Conservation (phyloP, 2,329 filamentous ascomycete genomes). For the Sporothrix inflata region DNA sequence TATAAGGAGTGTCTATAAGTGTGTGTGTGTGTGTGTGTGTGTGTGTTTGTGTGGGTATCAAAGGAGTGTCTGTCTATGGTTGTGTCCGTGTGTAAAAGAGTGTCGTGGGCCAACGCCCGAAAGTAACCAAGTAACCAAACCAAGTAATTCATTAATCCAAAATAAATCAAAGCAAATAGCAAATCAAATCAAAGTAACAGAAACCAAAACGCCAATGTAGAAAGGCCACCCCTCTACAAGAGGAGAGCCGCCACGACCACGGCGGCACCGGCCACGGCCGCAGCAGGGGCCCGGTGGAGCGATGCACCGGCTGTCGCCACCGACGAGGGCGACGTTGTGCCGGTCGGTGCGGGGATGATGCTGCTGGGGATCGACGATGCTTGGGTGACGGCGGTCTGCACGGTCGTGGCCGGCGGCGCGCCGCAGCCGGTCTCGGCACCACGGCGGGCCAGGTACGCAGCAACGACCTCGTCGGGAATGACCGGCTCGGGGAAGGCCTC, state of each 20-base stretch:
- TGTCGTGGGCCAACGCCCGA: background rate
- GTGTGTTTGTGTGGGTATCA: background rate
- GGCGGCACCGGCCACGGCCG: slow-evolving; percentile 14
- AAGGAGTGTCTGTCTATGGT: slow-evolving; percentile 18
- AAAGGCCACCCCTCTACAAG: background rate
- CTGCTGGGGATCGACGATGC: slow-evolving; percentile 18
- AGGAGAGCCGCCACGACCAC: slow-evolving; percentile 20
- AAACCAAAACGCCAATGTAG: background rate
- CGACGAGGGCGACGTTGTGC: slow-evolving; percentile 18
- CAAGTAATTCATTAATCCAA: background rate
- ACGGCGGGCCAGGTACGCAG: slow-evolving; percentile 5
- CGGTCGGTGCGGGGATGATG: background rate
- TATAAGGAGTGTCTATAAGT: slow-evolving; percentile 12
- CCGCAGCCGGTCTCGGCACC: slow-evolving; percentile 19
- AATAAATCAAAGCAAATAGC: background rate
- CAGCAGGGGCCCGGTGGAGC: background rate
- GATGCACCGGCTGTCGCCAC: slow-evolving; percentile 29
- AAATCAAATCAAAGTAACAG: background rate
- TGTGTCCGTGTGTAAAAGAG: background rate
- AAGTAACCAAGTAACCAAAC: background rate
- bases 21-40: slow-evolving; percentile 8
- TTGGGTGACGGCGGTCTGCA: background rate
- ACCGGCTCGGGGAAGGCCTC: background rate
- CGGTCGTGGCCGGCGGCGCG: slow-evolving; percentile 4
- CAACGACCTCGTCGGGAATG: background rate